A percentile compares a stretch with the other conserved stretches of the same genome.
Conservation (phyloP, 163 green algal species). For the Scenedesmus sp. region DNA sequence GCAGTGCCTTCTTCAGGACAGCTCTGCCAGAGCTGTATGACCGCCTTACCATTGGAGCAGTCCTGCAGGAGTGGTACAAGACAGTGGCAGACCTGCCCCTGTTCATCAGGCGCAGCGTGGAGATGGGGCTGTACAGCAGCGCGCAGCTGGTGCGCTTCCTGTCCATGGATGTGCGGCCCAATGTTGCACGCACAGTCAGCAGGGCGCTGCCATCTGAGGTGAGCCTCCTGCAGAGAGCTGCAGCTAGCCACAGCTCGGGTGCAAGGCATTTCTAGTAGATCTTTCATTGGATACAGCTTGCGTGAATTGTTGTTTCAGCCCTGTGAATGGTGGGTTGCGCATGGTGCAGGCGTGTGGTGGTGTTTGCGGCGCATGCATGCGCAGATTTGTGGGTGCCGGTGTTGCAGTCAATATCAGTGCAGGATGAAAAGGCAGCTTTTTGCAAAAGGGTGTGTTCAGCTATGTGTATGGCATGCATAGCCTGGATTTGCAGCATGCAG, state of each 20-base stretch:
- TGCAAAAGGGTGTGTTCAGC: too few species aligned
- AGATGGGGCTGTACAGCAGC: constrained; percentile 95
- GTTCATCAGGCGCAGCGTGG: constrained; percentile 89
- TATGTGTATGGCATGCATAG: too few species aligned
- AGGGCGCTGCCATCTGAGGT: constrained; percentile 67
- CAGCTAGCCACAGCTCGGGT: too few species aligned
- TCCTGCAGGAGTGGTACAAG: constrained; percentile 91
- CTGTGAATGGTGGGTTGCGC: neutral
- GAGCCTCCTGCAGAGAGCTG: neutral
- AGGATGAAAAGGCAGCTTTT: too few species aligned
- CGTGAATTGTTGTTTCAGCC: neutral
- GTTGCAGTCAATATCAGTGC: too few species aligned
- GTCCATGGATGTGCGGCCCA: constrained; percentile 93
- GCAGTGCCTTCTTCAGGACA: constrained; percentile 82
- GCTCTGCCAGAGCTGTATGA: constrained; percentile 93
- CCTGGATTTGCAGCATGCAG: too few species aligned
- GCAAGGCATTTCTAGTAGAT: too few species aligned
- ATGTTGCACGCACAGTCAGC: constrained; percentile 85
- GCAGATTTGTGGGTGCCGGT: neutral
- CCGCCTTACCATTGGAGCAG: constrained; percentile 84
- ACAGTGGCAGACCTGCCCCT: constrained; percentile 90
- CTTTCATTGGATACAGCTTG: neutral
- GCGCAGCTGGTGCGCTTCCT: constrained; percentile 94
- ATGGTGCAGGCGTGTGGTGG: neutral
- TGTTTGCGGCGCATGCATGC: neutral